Conservation (phyloP, 352 stramenopile genomes). For the Globisporangium middletonii region DNA sequence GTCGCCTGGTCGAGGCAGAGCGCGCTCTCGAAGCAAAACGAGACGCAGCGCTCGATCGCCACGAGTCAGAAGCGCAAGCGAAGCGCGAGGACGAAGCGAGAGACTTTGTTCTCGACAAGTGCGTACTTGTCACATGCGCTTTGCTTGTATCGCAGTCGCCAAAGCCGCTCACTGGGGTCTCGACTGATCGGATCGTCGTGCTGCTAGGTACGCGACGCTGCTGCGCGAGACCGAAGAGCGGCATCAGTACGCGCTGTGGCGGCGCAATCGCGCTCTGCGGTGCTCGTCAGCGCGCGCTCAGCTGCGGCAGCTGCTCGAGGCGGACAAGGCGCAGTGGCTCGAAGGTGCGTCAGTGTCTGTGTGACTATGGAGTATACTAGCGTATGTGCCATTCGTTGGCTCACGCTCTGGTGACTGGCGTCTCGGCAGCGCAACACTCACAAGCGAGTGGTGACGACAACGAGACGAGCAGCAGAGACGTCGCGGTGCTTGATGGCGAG, state of each 20-base stretch:
- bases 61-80: not conserved
- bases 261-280: constrained; percentile 35
- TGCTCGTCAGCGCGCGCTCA: constrained; percentile 29
- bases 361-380: not conserved
- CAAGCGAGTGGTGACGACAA: too few species aligned
- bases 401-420: too few species aligned
- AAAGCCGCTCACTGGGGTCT: too few species aligned
- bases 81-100: constrained; percentile 8
- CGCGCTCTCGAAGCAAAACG: constrained; percentile 4
- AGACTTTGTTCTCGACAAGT: constrained; percentile 6
- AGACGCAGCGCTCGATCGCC: constrained; percentile 1
- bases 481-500: too few species aligned
- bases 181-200: not conserved
- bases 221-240: constrained; percentile 30
- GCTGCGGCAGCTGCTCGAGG: constrained; percentile 20
- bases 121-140: not conserved
- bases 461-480: too few species aligned
- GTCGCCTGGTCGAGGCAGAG: not conserved
- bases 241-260: constrained; percentile 54
- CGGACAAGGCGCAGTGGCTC: constrained; percentile 24
- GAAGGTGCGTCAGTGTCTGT: constrained; percentile 15
- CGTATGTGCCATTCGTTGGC: not conserved
- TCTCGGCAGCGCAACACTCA: too few species aligned
- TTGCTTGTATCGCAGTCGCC: too few species aligned
- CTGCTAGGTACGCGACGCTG: constrained; percentile 29